Base-by-base conservation (phyloP, 176 grass and related monocot species). In the Thalia dealbata region DNA sequence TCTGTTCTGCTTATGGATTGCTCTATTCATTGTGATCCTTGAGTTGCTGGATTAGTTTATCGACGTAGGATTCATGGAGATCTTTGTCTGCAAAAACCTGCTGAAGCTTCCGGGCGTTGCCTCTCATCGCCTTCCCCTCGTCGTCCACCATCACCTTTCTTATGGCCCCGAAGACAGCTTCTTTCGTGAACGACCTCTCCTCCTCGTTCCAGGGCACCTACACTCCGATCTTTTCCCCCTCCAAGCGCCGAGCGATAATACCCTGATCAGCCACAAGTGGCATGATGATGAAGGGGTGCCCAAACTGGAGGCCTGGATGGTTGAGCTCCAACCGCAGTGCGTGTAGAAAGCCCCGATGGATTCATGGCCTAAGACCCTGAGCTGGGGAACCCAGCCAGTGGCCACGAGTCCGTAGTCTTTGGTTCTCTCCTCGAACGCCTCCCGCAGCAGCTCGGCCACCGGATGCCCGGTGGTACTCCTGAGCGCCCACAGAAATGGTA, bases 311-410 rank as follows among this genome's bases (percentile, higher is more conserved):
- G 68, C 76, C 45, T 72, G 87, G 26, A 95, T 10, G 29, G 74
- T 76, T 61, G 91, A 87, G 24, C 87, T 79, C 77, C 80, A 90
- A 2, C 85, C 91, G 38, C 91, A 90, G 78, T 95, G 87, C 7
- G 84, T 90, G 23, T 87, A 67, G 75, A 89, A 95, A 9, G 81
- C 82, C 54, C 70, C 82, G 14, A 77, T 71, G 0, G 82, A 81
- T 45, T 2, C 27, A 30, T 90, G 84, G 13, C 70, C 71, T 1
- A 87, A 73, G 61, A 81, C 73, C 10, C 46, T 10, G 46, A 78
- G 50, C 72, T 93, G 91, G 2, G 76, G 83, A 48, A 80, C 79
- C 82, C 91, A 89, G n/a, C 64, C 84, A 0, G 11, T 48, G 9
- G 27, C 45, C n/a, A 85, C 79, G 0, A 78, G 0, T 2, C 87